These are phyloP conservation scores for Cyamopsis tetragonoloba DNA, from an alignment of 306 rosid species.

Conservation along the genomic window DNA sequence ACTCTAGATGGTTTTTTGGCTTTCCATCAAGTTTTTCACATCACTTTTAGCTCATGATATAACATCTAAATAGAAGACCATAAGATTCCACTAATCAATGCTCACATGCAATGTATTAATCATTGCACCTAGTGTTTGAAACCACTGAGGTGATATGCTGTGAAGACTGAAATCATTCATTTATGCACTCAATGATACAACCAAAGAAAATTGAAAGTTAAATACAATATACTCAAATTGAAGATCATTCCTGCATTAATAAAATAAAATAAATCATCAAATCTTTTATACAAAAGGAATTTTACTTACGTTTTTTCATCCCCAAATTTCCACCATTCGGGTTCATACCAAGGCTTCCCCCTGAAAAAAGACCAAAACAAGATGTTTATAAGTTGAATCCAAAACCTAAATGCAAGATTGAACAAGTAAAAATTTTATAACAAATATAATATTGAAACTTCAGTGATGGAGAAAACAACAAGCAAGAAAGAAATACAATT, in stretches of 20 bases:
- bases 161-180: constrained; percentile 4
- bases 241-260: neutral
- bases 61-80: neutral
- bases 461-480: constrained; percentile 18
- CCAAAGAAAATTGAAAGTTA: neutral
- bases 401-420: constrained; percentile 8
- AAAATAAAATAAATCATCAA: neutral
- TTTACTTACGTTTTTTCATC: constrained; percentile 91
- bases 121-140: constrained; percentile 3
- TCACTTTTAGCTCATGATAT: neutral
- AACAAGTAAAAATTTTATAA: neutral
- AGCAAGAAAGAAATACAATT: neutral
- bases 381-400: constrained; percentile 15
- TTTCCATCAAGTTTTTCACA: neutral
- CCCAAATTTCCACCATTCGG: constrained; percentile 99
- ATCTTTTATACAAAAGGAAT: constrained; percentile 10
- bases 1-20: neutral
- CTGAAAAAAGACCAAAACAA: constrained; percentile 42
- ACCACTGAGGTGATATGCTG: neutral
- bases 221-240: neutral
- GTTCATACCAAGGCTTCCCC: constrained; percentile 94
- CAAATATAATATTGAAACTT: neutral
- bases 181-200: neutral
- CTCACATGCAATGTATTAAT: neutral
- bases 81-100: neutral